phyloP scores from a whole-genome alignment of 768 basidiomycete genomes.

The Kwoniella botswanensis region DNA sequence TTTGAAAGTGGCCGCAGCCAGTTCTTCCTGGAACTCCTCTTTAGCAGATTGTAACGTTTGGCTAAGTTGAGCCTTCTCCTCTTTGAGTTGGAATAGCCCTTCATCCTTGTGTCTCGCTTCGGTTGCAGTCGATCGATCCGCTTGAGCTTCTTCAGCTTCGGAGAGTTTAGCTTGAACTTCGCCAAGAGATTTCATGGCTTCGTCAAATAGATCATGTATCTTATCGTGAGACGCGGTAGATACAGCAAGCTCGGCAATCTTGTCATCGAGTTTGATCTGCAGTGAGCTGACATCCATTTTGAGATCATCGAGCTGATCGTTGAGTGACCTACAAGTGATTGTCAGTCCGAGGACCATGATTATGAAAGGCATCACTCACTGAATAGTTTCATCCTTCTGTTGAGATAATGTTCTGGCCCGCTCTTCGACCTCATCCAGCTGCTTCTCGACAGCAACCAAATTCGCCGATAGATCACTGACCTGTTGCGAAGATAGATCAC shows the following conservation, averaged over 20 bases:
- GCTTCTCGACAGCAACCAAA: neutral
- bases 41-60: neutral
- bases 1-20: slow-evolving; percentile 19
- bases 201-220: slow-evolving; percentile 31
- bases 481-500: neutral
- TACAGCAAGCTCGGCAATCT: slow-evolving; percentile 6
- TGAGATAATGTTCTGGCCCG: neutral
- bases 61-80: slow-evolving; percentile 16
- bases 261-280: slow-evolving; percentile 26
- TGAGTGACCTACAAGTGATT: slow-evolving; percentile 14
- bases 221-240: slow-evolving; percentile 26
- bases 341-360: neutral
- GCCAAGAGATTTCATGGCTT: slow-evolving; percentile 17
- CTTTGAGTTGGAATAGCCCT: slow-evolving; percentile 39
- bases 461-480: neutral
- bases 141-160: slow-evolving; percentile 36
- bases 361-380: slow-evolving; percentile 5
- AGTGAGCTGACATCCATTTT: slow-evolving; percentile 22
- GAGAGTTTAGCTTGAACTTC: slow-evolving; percentile 29
- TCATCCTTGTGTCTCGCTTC: slow-evolving; percentile 46
- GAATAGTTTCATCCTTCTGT: slow-evolving; percentile 10
- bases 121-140: slow-evolving; percentile 51
- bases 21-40: slow-evolving; percentile 15
- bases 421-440: slow-evolving; percentile 5
- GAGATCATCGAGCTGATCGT: slow-evolving; percentile 26